Evolutionary conservation across 2,329 filamentous ascomycete species (phyloP).

Genomic region (Aspergillus fructus): DNA sequence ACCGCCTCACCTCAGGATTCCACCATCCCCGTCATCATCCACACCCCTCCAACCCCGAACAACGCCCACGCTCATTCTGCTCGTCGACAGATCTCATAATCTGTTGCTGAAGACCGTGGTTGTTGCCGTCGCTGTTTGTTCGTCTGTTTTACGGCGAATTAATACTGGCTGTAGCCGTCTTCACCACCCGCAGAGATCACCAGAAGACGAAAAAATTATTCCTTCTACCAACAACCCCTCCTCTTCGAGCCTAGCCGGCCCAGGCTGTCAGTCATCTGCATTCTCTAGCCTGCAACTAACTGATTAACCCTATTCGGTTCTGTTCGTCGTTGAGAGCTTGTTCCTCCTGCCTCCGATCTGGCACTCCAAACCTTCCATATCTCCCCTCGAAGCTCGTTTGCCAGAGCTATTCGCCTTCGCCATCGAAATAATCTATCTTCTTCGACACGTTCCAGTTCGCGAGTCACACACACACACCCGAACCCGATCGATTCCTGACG

Average conservation of each 20-base stretch:
- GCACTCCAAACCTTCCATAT: slow-evolving; percentile 14
- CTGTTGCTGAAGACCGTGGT: slow-evolving; percentile 16
- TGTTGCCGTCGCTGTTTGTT: slow-evolving; percentile 14
- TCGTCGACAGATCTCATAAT: slow-evolving; percentile 11
- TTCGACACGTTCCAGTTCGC: slow-evolving; percentile 3
- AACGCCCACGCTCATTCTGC: slow-evolving; percentile 15
- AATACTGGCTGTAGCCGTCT: slow-evolving; percentile 6
- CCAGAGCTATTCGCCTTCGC: slow-evolving; percentile 13
- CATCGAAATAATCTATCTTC: slow-evolving; percentile 9
- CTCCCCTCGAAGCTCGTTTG: slow-evolving; percentile 13
- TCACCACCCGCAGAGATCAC: slow-evolving; percentile 11
- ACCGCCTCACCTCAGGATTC: slow-evolving; percentile 18
- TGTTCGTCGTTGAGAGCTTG: slow-evolving; percentile 22
- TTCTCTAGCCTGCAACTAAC: slow-evolving; percentile 21
- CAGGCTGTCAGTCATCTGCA: slow-evolving; percentile 27
- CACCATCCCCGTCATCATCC: slow-evolving; percentile 11
- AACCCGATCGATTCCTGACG: slow-evolving; percentile 4
- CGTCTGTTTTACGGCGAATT: slow-evolving; percentile 11
- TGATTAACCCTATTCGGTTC: slow-evolving; percentile 16
- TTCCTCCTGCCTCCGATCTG: slow-evolving; percentile 10
- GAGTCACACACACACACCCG: slow-evolving; percentile 2
- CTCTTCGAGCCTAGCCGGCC: slow-evolving; percentile 16
- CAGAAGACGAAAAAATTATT: slow-evolving; percentile 14
- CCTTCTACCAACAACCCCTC: slow-evolving; percentile 8
- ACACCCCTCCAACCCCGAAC: slow-evolving; percentile 8